Percentiles rank a stretch among this genome's conserved stretches.
These are phyloP conservation scores for Kwoniella bestiolae DNA, from an alignment of 768 basidiomycete genomes.

Conservation along the genomic window DNA sequence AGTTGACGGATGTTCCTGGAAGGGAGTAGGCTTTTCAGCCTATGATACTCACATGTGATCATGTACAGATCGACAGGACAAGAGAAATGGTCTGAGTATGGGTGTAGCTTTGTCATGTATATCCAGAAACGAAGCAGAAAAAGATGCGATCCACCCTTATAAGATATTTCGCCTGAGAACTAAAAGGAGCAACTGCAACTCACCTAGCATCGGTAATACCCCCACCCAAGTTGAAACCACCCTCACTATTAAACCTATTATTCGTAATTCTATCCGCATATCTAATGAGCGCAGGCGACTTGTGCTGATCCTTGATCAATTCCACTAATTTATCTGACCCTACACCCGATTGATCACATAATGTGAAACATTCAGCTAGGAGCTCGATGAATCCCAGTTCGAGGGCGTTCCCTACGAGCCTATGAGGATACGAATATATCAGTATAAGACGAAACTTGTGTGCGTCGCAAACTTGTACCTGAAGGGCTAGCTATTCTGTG, in stretches of 20 bases:
- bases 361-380: constrained; percentile 79
- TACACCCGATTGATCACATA: constrained; percentile 82
- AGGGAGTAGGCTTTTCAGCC: not conserved
- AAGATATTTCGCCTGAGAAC: too few species aligned
- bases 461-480: too few species aligned
- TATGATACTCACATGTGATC: not conserved
- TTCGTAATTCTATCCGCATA: constrained; percentile 64
- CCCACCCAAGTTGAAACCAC: constrained; percentile 80
- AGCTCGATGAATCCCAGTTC: constrained; percentile 77
- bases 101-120: too few species aligned
- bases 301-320: constrained; percentile 66
- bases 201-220: constrained; percentile 82
- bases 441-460: constrained; percentile 1
- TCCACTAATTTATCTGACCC: constrained; percentile 62
- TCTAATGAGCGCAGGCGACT: constrained; percentile 65
- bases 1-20: constrained; percentile 66
- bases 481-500: too few species aligned
- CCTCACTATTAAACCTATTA: constrained; percentile 73
- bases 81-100: too few species aligned
- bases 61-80: too few species aligned
- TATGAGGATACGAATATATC: constrained; percentile 58
- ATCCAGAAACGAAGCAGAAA: too few species aligned
- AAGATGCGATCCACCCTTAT: too few species aligned
- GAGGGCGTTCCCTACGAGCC: constrained; percentile 78
- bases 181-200: too few species aligned